Percentiles rank a stretch among this genome's conserved stretches.
Evolutionary conservation across 106 monocot genomes (phyloP).

Genomic region (Triglochin maritima): DNA sequence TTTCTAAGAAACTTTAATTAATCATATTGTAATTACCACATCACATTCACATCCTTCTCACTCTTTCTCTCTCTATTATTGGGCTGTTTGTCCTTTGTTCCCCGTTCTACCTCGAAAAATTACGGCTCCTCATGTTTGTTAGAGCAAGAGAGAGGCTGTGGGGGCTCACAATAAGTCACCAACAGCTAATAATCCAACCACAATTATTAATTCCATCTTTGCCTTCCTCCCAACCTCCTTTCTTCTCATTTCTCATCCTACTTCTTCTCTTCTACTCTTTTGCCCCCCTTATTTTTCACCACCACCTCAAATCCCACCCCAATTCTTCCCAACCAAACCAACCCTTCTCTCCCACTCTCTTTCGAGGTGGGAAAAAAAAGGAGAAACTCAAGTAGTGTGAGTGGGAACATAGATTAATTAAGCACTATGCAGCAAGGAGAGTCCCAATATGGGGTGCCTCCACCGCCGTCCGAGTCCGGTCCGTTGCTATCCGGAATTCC

Average conservation of each 20-base stretch:
- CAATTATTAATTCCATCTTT: constrained; percentile 3
- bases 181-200: background rate
- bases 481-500: constrained; percentile 3
- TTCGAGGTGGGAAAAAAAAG: no score
- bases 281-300: constrained; percentile 1
- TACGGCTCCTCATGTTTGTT: background rate
- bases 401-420: background rate
- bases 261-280: constrained; percentile 3
- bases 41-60: background rate
- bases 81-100: background rate
- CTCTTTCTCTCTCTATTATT: background rate
- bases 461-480: constrained; percentile 15
- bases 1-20: no score
- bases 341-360: background rate
- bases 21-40: no score
- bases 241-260: background rate
- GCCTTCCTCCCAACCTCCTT: constrained; percentile 1
- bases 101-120: background rate
- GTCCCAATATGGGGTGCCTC: constrained; percentile 39
- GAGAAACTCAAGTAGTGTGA: constrained; percentile 2
- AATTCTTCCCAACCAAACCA: background rate
- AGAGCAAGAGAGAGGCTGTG: background rate
- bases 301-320: background rate
- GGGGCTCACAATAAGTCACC: background rate
- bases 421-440: constrained; percentile 38